Percentiles rank a stretch among this genome's conserved stretches.
Conservation (phyloP, 1,139 yeast species). For the Pneumocystis murina region DNA sequence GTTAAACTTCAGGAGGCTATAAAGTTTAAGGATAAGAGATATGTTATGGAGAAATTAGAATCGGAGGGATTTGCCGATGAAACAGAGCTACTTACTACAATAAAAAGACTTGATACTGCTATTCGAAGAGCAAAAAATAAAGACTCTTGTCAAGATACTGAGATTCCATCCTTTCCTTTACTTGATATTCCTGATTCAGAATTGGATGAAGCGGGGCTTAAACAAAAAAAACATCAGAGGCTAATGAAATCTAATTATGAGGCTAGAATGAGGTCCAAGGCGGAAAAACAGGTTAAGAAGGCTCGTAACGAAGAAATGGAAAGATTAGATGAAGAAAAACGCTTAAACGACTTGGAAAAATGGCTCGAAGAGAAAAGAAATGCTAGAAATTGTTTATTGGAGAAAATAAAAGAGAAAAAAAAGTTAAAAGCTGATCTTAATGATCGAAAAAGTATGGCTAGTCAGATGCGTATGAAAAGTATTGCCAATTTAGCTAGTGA, state of each 20-base stretch:
- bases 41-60: conserved; percentile 35
- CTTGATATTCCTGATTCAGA: conserved; percentile 75
- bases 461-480: conserved; percentile 83
- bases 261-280: conserved; percentile 70
- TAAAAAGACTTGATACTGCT: conserved; percentile 51
- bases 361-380: conserved; percentile 66
- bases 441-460: conserved; percentile 80
- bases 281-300: conserved; percentile 54
- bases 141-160: conserved; percentile 43
- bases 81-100: conserved; percentile 53
- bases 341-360: conserved; percentile 54
- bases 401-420: conserved; percentile 8
- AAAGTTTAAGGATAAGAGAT: conserved; percentile 33
- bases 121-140: conserved; percentile 50
- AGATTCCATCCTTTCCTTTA: conserved; percentile 53
- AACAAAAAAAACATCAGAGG: conserved; percentile 74
- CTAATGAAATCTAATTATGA: conserved; percentile 76
- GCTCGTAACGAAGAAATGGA: conserved; percentile 38
- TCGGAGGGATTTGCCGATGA: conserved; percentile 69
- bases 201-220: conserved; percentile 60
- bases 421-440: conserved; percentile 38
- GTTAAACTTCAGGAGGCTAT: conserved; percentile 41
- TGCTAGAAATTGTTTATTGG: conserved; percentile 41
- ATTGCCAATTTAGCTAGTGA: conserved; percentile 81
- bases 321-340: conserved; percentile 49